A percentile compares a stretch with the other conserved stretches of the same genome.
phyloP scores from a whole-genome alignment of 495 filamentous ascomycete species.

The Talaromyces nanjingensis region DNA sequence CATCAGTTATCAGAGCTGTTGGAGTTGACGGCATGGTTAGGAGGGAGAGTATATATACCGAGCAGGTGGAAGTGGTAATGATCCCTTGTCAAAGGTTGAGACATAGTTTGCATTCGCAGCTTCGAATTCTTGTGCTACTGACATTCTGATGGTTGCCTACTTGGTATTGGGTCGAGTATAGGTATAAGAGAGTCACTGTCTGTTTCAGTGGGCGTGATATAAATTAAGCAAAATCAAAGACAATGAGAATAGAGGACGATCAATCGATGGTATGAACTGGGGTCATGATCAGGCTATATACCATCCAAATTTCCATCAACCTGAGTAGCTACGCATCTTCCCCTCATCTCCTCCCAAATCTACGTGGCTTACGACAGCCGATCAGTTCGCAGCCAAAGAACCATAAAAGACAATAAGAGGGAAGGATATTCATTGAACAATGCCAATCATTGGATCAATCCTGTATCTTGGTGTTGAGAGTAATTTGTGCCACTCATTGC shows the following conservation, averaged over 20 bases:
- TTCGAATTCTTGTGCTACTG: slow-evolving; percentile 28
- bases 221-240: too few relatives aligned
- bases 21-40: neutral
- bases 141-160: slow-evolving; percentile 14
- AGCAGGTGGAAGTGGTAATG: slow-evolving; percentile 64
- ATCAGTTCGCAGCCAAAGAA: neutral
- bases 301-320: too few relatives aligned
- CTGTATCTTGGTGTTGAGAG: neutral
- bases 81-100: slow-evolving; percentile 52
- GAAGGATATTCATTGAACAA: too few relatives aligned
- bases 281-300: too few relatives aligned
- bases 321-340: too few relatives aligned
- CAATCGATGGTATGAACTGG: too few relatives aligned
- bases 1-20: slow-evolving; percentile 48
- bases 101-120: slow-evolving; percentile 54
- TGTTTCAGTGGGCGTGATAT: too few relatives aligned
- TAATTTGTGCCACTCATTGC: neutral
- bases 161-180: too few relatives aligned
- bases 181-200: too few relatives aligned
- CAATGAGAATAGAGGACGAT: too few relatives aligned
- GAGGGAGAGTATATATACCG: slow-evolving; percentile 30
- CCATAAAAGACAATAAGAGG: neutral
- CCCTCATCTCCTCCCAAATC: neutral
- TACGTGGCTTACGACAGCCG: neutral
- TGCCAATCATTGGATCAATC: neutral